Evolutionary conservation across 1,284 basidiomycete species (phyloP).

Genomic region (Cryptococcus sp.): DNA sequence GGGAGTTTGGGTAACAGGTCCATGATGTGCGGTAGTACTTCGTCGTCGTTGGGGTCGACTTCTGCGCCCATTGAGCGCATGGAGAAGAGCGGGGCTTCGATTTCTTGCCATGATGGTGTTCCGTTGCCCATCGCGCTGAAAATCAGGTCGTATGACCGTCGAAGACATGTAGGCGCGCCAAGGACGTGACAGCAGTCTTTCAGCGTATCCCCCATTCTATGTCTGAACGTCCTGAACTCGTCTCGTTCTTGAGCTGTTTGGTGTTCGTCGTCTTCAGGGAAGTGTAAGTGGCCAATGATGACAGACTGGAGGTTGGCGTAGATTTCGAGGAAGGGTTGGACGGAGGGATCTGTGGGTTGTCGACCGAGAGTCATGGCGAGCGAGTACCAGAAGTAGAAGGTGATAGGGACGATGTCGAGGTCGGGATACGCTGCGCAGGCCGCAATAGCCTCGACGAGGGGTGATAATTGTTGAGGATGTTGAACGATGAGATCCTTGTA

Average conservation of each 20-base stretch:
- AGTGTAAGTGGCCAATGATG: constrained; percentile 90
- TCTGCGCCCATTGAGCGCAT: constrained; percentile 98
- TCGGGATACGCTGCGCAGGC: constrained; percentile 90
- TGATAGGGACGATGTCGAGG: constrained; percentile 95
- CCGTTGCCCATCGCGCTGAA: constrained; percentile 63
- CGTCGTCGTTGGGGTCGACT: constrained; percentile 79
- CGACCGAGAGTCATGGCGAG: constrained; percentile 75
- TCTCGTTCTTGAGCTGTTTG: constrained; percentile 85
- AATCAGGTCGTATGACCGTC: constrained; percentile 79
- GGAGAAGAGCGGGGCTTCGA: constrained; percentile 96
- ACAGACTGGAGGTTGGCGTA: constrained; percentile 82
- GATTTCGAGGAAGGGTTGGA: constrained; percentile 66
- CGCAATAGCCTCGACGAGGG: constrained; percentile 92
- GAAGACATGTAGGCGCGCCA: constrained; percentile 80
- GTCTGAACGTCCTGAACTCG: constrained; percentile 90
- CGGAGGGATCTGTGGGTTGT: constrained; percentile 30
- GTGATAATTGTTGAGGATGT: constrained; percentile 86
- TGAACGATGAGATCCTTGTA: constrained; percentile 87
- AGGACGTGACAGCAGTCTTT: constrained; percentile 98
- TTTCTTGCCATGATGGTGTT: constrained; percentile 81
- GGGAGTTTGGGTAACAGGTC: constrained; percentile 90
- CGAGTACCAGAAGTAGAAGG: constrained; percentile 98
- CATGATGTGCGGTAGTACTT: constrained; percentile 91
- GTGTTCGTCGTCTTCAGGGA: constrained; percentile 75
- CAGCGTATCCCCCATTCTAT: constrained; percentile 98